Evolutionary conservation across 1,139 yeast species (phyloP), one percentile per base, ranked within the genome.

Genomic region (Williopsis jadinii): DNA sequence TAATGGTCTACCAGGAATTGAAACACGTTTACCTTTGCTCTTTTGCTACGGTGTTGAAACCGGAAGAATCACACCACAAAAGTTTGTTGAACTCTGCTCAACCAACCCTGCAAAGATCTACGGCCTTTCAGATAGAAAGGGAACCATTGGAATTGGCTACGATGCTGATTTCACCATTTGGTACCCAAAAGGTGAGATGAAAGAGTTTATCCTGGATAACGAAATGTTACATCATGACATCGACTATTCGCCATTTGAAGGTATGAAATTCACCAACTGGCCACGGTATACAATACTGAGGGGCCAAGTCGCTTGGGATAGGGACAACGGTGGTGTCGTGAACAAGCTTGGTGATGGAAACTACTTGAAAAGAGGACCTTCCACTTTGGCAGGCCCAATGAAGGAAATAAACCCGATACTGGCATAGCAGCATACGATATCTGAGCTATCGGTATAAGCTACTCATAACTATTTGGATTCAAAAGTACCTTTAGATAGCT

Each of bases 231-330:
- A 67, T 44, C 75, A 70, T 44, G 58, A 61, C 35, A 66, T 68
- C 41, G 75, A 70, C 47, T 68, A 70, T 46, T 66, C 75, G 1
- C 73, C 75, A 8, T 70, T 56, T 48, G 75, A 70, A 49, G 73
- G 73, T 3, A 53, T 66, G 59, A 47, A 46, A 10, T 58, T 70
- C 45, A 59, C 62, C 19, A 70, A 70, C 46, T 70, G 75, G 75
- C 75, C 75, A 24, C 56, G 71, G 34, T 69, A 58, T 43, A 69
- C 75, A 1, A 52, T 70, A 12, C 50, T 68, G 12, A 61, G 70
- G 44, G 74, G 74, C 3, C 41, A 54, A 4, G 50, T 66, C 3
- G 62, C 64, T 27, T 69, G 54, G 55, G 64, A 66, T 38, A 57
- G 64, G 40, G 68, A 63, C 31, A 52, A 56, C 39, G 62, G 63